phyloP scores from a whole-genome alignment of 331 rosid species.

The Rosa hybrid region DNA sequence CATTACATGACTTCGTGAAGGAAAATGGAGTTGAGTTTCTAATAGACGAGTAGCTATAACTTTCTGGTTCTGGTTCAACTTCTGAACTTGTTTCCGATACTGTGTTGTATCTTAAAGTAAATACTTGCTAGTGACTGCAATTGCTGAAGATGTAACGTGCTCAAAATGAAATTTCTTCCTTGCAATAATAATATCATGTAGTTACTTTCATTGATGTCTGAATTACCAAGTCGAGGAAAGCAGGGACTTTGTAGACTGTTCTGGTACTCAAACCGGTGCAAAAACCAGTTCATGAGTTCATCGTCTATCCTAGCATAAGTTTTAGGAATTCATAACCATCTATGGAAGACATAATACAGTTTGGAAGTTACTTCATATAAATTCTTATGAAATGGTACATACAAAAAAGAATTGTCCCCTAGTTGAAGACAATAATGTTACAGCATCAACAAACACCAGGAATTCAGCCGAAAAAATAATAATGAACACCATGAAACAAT shows the following conservation, averaged over 20 bases:
- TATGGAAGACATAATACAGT: neutral
- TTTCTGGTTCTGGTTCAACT: neutral
- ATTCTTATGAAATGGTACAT: neutral
- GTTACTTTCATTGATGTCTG: neutral
- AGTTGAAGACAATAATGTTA: neutral
- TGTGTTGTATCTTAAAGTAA: neutral
- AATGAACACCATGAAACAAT: neutral
- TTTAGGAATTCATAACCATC: neutral
- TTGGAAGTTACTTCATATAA: neutral
- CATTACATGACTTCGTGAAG: conserved; percentile 52
- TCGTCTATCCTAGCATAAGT: neutral
- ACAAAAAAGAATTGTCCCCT: neutral
- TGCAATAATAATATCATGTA: neutral
- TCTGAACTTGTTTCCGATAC: conserved; percentile 8
- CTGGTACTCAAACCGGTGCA: neutral
- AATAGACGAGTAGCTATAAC: conserved; percentile 48
- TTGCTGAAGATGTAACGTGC: neutral
- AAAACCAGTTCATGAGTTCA: neutral
- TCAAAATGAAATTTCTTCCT: neutral
- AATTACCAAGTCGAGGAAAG: neutral
- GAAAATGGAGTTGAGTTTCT: conserved; percentile 47
- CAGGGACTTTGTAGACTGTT: neutral
- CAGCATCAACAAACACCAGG: neutral
- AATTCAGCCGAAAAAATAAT: neutral
- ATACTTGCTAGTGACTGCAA: neutral